These are phyloP conservation scores for Globisporangium okanoganense DNA, from an alignment of 352 stramenopile genomes.

Conservation along the genomic window DNA sequence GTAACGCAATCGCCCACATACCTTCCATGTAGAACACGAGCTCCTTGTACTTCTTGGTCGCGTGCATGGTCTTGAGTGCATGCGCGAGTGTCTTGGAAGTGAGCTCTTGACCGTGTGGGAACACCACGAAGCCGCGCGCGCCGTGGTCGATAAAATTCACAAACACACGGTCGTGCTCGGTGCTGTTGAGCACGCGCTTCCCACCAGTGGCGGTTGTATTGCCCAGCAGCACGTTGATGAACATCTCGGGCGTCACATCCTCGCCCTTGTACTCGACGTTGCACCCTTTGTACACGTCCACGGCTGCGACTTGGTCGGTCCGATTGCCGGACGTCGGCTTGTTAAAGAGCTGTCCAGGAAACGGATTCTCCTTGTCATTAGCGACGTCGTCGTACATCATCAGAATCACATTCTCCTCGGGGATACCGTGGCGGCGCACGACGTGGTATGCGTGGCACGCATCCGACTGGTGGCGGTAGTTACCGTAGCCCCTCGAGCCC, in stretches of 20 bases:
- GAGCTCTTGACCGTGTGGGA: slow-evolving; percentile 72
- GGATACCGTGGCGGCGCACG: slow-evolving; percentile 83
- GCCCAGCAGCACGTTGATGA: slow-evolving; percentile 84
- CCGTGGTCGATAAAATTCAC: slow-evolving; percentile 93
- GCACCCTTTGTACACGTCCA: slow-evolving; percentile 88
- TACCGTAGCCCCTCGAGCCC: slow-evolving; percentile 85
- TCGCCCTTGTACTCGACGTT: slow-evolving; percentile 67
- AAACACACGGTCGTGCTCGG: slow-evolving; percentile 85
- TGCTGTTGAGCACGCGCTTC: slow-evolving; percentile 86
- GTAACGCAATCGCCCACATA: slow-evolving; percentile 9
- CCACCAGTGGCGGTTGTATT: slow-evolving; percentile 49
- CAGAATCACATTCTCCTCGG: slow-evolving; percentile 85
- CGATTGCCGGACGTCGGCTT: slow-evolving; percentile 47
- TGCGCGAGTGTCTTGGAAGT: slow-evolving; percentile 59
- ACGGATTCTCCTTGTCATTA: slow-evolving; percentile 73
- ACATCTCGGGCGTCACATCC: slow-evolving; percentile 86
- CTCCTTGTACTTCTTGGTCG: slow-evolving; percentile 86
- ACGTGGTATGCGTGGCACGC: slow-evolving; percentile 90
- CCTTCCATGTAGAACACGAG: slow-evolving; percentile 90
- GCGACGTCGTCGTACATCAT: slow-evolving; percentile 94
- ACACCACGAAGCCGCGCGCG: slow-evolving; percentile 77
- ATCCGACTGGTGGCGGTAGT: slow-evolving; percentile 92
- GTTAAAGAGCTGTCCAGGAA: slow-evolving; percentile 89
- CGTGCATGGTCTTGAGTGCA: slow-evolving; percentile 78
- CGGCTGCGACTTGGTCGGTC: slow-evolving; percentile 23